Evolutionary conservation across 192 early-diverging fungal species (phyloP), one percentile per base, ranked within the genome.

Genomic region (Phycomyces blakesleeanus): DNA sequence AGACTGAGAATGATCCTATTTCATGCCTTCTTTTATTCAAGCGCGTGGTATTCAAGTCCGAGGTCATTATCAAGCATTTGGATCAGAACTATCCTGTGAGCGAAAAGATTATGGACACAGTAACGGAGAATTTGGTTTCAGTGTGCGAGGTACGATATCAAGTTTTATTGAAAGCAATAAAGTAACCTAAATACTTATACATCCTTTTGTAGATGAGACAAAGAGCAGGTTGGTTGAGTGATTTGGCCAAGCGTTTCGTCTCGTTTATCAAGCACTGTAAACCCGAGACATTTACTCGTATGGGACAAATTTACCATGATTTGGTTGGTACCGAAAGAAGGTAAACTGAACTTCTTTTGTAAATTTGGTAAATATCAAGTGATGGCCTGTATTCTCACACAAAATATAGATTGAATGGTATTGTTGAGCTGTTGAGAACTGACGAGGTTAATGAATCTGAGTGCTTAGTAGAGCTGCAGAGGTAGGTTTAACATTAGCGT

Each of bases 11-110:
- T 59, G 90, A 89, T 58, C 81, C 91, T 2, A 85, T 96, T 20
- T 72, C 78, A 15, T 78, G 87, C 27, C 47, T 95, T 41, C 68
- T 98, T 34, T 64, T 94, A 34, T 87, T 96, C 64, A 83, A 86
- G 70, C 86, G 96, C 12, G 66, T 98, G 20, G 78, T 81, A 16
- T 93, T 91, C 77, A 98, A 98, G 75, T 71, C 87, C 3, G 84
- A 89, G 34, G 72, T 96, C 21, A 78, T 89, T 59, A 83, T 83
- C 63, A 82, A 81, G 60, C 88, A 93, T 71, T 70, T 91, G 49
- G 87, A 91, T 59, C 83, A 81, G 59, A 77, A 75, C 27, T 73
- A 81, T 49, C 61, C 73, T 24, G 74, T 80, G 25, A 74, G 82
- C 34, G 85, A 88, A 57, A 86, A 87, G 57, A 80, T 83, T 38